These are phyloP conservation scores for Ganoderma meredithae DNA, from an alignment of 1,284 basidiomycete genomes.

Conservation along the genomic window DNA sequence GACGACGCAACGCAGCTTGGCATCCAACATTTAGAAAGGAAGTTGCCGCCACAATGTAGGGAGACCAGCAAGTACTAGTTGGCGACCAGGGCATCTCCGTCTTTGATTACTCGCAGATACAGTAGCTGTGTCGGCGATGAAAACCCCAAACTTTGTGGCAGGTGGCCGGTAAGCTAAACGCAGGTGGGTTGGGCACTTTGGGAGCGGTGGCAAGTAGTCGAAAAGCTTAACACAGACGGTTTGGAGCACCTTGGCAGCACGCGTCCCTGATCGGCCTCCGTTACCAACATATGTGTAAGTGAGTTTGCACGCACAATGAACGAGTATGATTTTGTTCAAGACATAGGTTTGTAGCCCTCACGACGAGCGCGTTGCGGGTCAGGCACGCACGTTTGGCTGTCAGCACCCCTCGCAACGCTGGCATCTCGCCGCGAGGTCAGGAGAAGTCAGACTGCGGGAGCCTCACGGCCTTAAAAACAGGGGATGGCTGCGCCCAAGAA, in stretches of 20 bases:
- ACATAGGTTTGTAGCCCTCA: not conserved
- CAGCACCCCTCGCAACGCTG: not conserved
- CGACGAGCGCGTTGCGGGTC: not conserved
- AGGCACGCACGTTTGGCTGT: constrained; percentile 1
- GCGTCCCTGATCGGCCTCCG: constrained; percentile 29
- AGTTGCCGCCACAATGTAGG: not conserved
- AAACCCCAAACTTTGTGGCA: not conserved
- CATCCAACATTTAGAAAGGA: not conserved
- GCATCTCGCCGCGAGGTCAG: not conserved
- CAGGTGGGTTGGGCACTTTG: not conserved
- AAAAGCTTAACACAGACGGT: not conserved
- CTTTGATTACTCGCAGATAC: not conserved
- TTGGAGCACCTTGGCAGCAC: not conserved
- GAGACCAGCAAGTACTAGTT: not conserved
- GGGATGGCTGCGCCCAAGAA: not conserved
- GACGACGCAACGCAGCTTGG: not conserved
- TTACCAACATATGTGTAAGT: constrained; percentile 8
- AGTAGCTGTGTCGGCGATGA: no score
- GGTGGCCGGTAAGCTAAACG: not conserved
- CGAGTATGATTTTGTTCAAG: not conserved
- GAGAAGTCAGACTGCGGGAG: not conserved
- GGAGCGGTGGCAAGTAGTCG: not conserved
- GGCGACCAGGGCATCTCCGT: not conserved
- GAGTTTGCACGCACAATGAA: not conserved
- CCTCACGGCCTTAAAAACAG: not conserved